Base-by-base conservation (phyloP, 2,329 filamentous ascomycete species). In the Cladosporium sp. region DNA sequence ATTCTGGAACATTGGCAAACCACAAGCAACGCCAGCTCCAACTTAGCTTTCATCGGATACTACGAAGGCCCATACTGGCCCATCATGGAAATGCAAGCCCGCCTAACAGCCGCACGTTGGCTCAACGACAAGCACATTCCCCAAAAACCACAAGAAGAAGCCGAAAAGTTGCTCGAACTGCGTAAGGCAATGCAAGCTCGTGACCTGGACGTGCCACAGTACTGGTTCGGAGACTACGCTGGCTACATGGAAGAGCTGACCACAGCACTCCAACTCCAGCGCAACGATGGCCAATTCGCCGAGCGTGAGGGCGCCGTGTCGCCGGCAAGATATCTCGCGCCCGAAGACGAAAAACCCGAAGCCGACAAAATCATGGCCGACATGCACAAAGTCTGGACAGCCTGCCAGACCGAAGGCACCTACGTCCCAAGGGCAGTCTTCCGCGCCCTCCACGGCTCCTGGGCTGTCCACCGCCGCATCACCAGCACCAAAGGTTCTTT, bases 61-160 rank as follows among this genome's bases (percentile, higher is more conserved):
- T 96, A 96, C 74, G 86, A 92, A 68, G 90, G 90, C 0, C 91
- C 92, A 0, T 95, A 92, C 75, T 96, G 92, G 92, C 90, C 90
- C 0, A 88, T 93, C 0, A 92, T 94, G 84, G 92, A 95, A 76
- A 91, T 93, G 89, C 92, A 96, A 78, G 89, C 92, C 2, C 85
- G 90, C 0, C 84, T 91, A 68, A 79, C 93, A 6, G 83, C 88
- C 0, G 77, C 84, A 14, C 75, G 87, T 12, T 93, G 91, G 90
- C 63, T 72, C 26, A 77, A 76, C 0, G 84, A 86, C 64, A 58
- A 63, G 12, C 26, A 41, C 32, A 7, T 52, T 1, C 59, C 61
- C 14, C 55, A 44, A 10, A 65, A 62, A 11, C 64, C 68, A 3
- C 73, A 72, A 51, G 75, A 76, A 75, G 76, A 21, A 83, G 81